Percentiles rank a stretch among this genome's conserved stretches.
phyloP scores from a whole-genome alignment of 139 green algal species.

The Tetraselmis chui region DNA sequence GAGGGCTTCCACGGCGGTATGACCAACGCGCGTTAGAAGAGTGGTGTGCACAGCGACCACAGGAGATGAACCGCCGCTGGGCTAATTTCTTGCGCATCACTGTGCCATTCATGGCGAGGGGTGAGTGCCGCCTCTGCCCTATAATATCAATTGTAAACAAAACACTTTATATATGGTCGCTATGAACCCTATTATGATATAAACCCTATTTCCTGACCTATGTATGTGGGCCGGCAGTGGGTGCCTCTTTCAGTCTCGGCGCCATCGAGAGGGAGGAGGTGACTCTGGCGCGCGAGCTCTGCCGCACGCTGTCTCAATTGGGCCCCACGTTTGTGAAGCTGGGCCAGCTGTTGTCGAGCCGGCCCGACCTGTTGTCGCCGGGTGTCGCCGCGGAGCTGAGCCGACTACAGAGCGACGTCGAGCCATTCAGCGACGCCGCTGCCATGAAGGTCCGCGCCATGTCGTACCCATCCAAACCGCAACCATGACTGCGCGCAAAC shows the following conservation, averaged over 20 bases:
- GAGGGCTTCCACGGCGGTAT: neutral
- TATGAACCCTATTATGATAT: no score
- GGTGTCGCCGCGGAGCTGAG: slow-evolving; percentile 4
- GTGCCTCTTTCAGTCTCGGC: neutral
- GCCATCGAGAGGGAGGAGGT: neutral
- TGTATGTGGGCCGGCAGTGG: neutral
- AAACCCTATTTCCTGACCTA: no score
- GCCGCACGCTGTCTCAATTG: neutral
- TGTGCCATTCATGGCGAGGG: neutral
- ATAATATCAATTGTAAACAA: no score
- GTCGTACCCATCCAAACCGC: no score
- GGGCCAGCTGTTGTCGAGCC: slow-evolving; percentile 10
- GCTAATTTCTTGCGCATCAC: neutral
- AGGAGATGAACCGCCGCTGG: neutral
- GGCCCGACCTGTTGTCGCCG: slow-evolving; percentile 3
- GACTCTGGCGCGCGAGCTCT: neutral
- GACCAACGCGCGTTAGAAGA: neutral
- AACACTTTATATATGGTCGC: no score
- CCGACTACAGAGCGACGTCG: slow-evolving; percentile 11
- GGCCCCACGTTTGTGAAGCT: slow-evolving; percentile 14
- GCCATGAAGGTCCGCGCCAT: slow-evolving; percentile 12
- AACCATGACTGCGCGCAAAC: no score
- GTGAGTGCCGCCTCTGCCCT: no score
- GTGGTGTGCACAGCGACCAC: neutral
- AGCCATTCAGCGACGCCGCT: slow-evolving; percentile 1